Evolutionary conservation across 2,329 filamentous ascomycete species (phyloP), one percentile per base, ranked within the genome.

Genomic region (Ophiocordyceps polyrhachis-furcata): DNA sequence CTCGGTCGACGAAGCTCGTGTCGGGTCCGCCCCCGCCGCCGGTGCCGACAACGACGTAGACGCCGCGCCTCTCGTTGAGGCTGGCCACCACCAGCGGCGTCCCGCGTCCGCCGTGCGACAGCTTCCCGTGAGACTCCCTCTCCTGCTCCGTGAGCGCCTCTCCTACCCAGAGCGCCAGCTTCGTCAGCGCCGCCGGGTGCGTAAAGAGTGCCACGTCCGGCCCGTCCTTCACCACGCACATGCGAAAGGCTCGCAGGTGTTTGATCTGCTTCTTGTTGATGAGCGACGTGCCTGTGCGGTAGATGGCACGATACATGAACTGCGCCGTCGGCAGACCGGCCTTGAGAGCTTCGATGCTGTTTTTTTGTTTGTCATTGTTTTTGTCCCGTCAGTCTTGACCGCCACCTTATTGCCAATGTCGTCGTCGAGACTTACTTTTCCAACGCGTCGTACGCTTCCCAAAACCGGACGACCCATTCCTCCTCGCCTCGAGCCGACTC

Each of bases 231-330:
- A 98, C 87, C 4, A 96, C 83, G 31, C 84, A 93, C 72, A 98
- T 87, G 43, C 91, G 83, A 60, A 96, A 98, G 1, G 89, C 83
- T 42, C 86, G 79, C 15, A 98, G 69, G 59, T 95, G 87, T 35
- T 86, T 83, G 57, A 98, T 93, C 55, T 95, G 88, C 47, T 83
- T 81, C 65, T 98, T 98, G 51, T 86, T 84, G 48, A 98, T 83
- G 25, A 98, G 71, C 0, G 84, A 81, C 1, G 87, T 93, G 35
- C 91, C 91, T 0, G 89, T 94, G 42, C 86, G 83, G 49, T 95
- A 83, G 49, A 98, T 96, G 38, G 91, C 88, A 32, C 85, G 79
- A 60, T 95, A 84, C 1, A 98, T 73, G 54, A 88, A 81, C 58
- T 94, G 87, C 2, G 91, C 91, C 2, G 82, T 83, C 1, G 83